Evolutionary conservation across 306 rosid species (phyloP), one percentile per base, ranked within the genome.

Genomic region (Sophora flavescens): DNA sequence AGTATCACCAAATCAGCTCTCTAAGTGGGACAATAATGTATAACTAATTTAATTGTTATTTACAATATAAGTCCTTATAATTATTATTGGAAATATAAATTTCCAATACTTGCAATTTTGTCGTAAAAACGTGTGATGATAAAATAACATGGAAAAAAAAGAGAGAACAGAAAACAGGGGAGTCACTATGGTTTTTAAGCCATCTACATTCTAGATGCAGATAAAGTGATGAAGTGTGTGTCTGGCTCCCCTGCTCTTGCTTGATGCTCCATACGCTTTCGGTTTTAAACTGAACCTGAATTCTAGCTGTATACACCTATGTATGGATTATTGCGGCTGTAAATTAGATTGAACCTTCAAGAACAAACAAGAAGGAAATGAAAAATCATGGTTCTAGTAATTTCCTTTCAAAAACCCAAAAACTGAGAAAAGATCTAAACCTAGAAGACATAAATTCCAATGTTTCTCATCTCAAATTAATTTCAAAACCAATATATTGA

Each of bases 151-250:
- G 41, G 7, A 36, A 4, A 36, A 6, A 36, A 36, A 4, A 36
- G 41, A 4, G 7, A 4, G 41, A 36, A 36, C 6, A 1, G 4
- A 36, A 36, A 36, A 4, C 58, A 14, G 26, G 33, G 59, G 18
- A 28, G 28, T 28, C 26, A 6, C 8, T 4, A 6, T 22, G 14
- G 22, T 47, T 30, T 48, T 45, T 74, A 4, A 12, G 50, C 70
- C 70, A 61, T 74, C 78, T 47, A 74, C 13, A 5, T 47, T 56
- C 1, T 3, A 12, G 76, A 36, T 10, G 36, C n/a, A 5, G 47
- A 15, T 2, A 15, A 70, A 70, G 51, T 15, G 39, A 22, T 3
- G 0, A 36, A 4, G 41, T 36, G 41, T 4, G 32, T 30, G 2
- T 39, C 11, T 41, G 12, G 47, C 47, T 41, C 52, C 28, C 10